A percentile compares a stretch with the other conserved stretches of the same genome.
Conservation (phyloP, 2,329 filamentous ascomycete genomes). For the Escovopsis sp. region DNA sequence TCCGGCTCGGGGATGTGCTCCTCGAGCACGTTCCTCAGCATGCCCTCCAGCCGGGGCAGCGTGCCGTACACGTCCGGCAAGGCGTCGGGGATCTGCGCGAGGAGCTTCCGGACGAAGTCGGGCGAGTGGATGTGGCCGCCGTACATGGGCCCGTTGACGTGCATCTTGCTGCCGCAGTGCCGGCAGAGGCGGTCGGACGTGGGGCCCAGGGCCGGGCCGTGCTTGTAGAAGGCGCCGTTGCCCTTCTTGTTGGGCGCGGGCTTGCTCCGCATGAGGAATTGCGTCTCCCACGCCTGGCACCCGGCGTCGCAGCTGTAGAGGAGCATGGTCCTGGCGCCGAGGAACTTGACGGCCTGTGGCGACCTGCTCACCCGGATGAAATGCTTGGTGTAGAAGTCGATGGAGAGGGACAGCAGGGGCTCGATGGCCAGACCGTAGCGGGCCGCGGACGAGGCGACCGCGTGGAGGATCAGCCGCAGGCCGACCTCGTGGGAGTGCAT, state of each 20-base stretch:
- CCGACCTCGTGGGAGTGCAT: slow-evolving; percentile 79
- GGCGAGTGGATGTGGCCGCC: slow-evolving; percentile 75
- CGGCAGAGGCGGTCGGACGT: slow-evolving; percentile 50
- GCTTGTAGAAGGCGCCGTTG: slow-evolving; percentile 57
- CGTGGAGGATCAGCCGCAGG: slow-evolving; percentile 70
- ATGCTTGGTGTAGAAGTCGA: slow-evolving; percentile 86
- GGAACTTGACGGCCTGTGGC: slow-evolving; percentile 75
- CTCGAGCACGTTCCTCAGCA: slow-evolving; percentile 78
- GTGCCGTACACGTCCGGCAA: slow-evolving; percentile 64
- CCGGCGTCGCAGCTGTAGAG: slow-evolving; percentile 83
- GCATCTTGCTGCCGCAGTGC: slow-evolving; percentile 76
- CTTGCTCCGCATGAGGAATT: slow-evolving; percentile 59
- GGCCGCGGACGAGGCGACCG: slow-evolving; percentile 64
- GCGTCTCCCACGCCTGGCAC: slow-evolving; percentile 82
- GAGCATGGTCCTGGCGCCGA: slow-evolving; percentile 82
- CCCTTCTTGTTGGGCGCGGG: slow-evolving; percentile 54
- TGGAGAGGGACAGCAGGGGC: slow-evolving; percentile 79
- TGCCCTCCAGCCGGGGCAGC: slow-evolving; percentile 67
- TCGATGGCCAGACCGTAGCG: slow-evolving; percentile 81
- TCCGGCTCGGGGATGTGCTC: slow-evolving; percentile 36
- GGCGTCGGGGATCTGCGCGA: slow-evolving; percentile 53
- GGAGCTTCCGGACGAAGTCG: slow-evolving; percentile 64
- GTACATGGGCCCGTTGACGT: slow-evolving; percentile 90
- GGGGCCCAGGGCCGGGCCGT: slow-evolving; percentile 58
- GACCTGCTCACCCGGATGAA: slow-evolving; percentile 74